These are phyloP conservation scores for Sphagnum fallax DNA, from an alignment of 228 moss, liverwort and hornwort genomes.

Conservation along the genomic window DNA sequence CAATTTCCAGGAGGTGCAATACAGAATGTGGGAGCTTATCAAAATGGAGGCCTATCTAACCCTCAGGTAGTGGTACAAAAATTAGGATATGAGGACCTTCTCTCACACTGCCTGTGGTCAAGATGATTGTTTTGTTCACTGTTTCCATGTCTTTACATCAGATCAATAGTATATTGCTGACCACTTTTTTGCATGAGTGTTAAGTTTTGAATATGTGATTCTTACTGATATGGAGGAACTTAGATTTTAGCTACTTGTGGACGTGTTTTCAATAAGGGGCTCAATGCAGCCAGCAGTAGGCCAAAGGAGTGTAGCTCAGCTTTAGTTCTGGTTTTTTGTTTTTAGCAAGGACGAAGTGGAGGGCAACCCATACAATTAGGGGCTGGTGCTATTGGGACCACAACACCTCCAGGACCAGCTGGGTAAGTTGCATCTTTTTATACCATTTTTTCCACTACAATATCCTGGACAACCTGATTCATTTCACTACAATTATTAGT, in stretches of 20 bases:
- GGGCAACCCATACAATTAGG: slow-evolving; percentile 26
- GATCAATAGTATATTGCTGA: no score
- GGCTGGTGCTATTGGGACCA: slow-evolving; percentile 17
- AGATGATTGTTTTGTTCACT: background rate
- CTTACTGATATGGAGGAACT: no score
- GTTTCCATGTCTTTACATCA: no score
- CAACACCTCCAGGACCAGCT: slow-evolving; percentile 23
- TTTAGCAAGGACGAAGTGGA: slow-evolving; percentile 31
- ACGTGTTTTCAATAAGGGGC: no score
- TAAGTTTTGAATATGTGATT: no score
- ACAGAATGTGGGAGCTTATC: slow-evolving; percentile 26
- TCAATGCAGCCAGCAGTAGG: no score
- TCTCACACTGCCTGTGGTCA: background rate
- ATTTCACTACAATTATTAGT: no score
- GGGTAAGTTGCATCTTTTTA: slow-evolving; percentile 24
- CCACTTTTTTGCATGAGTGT: no score
- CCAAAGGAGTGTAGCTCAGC: no score
- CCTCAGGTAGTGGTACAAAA: slow-evolving; percentile 29
- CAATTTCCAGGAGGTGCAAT: slow-evolving; percentile 41
- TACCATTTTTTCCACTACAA: no score
- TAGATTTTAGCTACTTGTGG: no score
- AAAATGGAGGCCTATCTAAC: slow-evolving; percentile 47
- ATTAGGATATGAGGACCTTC: background rate
- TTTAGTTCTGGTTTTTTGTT: background rate
- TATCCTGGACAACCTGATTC: no score